Base-by-base conservation (phyloP, 768 basidiomycete genomes). In the Hypsizygus marmoreus region DNA sequence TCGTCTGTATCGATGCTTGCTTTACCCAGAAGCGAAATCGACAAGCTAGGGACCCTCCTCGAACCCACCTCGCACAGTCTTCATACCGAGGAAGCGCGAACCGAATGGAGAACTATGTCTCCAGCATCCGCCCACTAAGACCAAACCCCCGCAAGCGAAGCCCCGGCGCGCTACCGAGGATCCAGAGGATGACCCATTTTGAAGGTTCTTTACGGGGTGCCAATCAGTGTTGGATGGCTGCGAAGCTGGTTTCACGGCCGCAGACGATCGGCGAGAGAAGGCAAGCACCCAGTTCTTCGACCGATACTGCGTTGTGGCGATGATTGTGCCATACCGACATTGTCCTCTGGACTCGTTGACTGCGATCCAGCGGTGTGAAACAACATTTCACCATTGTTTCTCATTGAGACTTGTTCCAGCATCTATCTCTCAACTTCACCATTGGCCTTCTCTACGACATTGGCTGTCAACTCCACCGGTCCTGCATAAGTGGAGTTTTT, bases 251-350 rank as follows among this genome's bases (percentile, higher is more conserved):
- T 61, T 61, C 34, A 56, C 34, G 9, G 60, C 60, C 4, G 59
- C 56, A 6, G 58, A 62, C 48, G 59, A 56, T 47, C 44, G 24
- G 11, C 51, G 45, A 8, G n/a, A n/a, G n/a, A n/a, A n/a, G n/a
- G n/a, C n/a, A n/a, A n/a, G n/a, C n/a, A n/a, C n/a, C n/a, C n/a
- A 47, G 25, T 54, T 53, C 34, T 59, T 59, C 34, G 49, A 39
- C n/a, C 4, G 63, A 68, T 35, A 68, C 61, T 0, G 67, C 60
- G 0, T 38, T 70, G 13, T 71, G 66, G 65, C 56, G 0, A 36
- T 71, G 0, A 50, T n/a, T 69, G 0, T 72, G 70, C 48, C 46
- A 55, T 2, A 69, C 69, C 39, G 64, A 70, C 43, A 47, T 52
- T 8, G 57, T 61, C 1, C 44, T 70, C 0, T 68, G 54, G 30